Conservation (phyloP, 441 rosid species). For the Eruca vesicaria region DNA sequence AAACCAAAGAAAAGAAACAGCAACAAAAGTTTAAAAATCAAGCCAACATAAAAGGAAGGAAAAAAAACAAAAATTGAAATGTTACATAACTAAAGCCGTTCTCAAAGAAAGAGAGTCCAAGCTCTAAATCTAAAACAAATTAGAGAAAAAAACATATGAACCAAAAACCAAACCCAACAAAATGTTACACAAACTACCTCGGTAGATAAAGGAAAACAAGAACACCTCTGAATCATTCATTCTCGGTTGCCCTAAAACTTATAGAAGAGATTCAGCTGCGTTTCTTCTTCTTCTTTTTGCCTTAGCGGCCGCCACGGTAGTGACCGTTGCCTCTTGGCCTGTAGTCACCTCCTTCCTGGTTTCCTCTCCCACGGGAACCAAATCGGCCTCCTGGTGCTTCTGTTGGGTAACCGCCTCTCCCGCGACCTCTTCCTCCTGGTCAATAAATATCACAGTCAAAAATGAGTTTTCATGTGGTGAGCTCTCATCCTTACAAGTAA, state of each 20-base stretch:
- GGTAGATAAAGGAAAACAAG: slow-evolving; percentile 18
- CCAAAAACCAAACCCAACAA: slow-evolving; percentile 25
- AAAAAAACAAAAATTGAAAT: neutral
- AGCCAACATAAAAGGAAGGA: neutral
- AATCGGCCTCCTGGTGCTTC: slow-evolving; percentile 76
- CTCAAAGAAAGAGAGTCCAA: slow-evolving; percentile 22
- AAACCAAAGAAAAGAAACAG: neutral
- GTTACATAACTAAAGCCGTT: slow-evolving; percentile 55
- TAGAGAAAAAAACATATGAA: slow-evolving; percentile 12
- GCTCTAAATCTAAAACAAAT: slow-evolving; percentile 14
- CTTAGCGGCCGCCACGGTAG: slow-evolving; percentile 61
- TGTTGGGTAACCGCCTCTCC: slow-evolving; percentile 68
- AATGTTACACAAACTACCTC: slow-evolving; percentile 41
- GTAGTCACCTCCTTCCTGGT: slow-evolving; percentile 70
- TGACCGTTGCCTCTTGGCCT: slow-evolving; percentile 77
- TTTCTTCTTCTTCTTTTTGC: no score
- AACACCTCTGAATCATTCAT: slow-evolving; percentile 28
- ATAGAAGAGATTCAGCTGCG: slow-evolving; percentile 2
- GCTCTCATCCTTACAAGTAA: neutral
- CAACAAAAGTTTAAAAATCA: neutral
- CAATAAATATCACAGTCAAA: neutral
- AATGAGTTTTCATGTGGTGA: neutral
- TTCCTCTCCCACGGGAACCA: slow-evolving; percentile 74
- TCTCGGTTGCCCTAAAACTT: slow-evolving; percentile 16
- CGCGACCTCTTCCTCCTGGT: slow-evolving; percentile 56